Evolutionary conservation across 2,329 filamentous ascomycete species (phyloP), one percentile per base, ranked within the genome.

Genomic region (Penicillium psychrosexuale): DNA sequence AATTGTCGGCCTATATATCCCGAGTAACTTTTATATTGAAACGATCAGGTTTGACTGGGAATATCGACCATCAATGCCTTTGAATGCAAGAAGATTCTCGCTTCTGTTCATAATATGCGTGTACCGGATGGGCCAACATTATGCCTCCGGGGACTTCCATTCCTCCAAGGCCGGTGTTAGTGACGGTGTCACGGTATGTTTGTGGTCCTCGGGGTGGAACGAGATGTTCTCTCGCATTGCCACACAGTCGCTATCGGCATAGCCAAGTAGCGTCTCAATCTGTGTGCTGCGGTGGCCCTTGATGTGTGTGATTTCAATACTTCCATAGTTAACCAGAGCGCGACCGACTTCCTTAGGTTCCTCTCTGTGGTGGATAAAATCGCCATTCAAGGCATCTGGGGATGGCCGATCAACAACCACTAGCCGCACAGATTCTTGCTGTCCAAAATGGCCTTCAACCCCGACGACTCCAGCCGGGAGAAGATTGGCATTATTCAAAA

Each of bases 191-290:
- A 15, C 48, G 1, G 61, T 45, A 37, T 56, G 63, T 34, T 42
- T 60, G 45, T 46, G 47, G 34, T 68, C 65, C 13, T 69, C 66
- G 2, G 58, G 58, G 37, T 64, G 66, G 40, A 89, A 85, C 42
- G 90, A 91, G 59, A 97, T 87, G 65, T 96, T 93, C 72, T 96
- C 91, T 59, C 91, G 81, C 67, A 94, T 80, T 9, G 91, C 92
- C 38, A 97, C 88, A 75, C 97, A 97, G 75, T 97, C 91, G 67
- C 89, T 95, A 71, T 97, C 92, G 19, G 91, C 90, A 74, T 97
- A 99, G 3, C 93, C 94, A 31, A 99, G 77, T 42, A 94, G 77
- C 9, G 82, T 80, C 45, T 86, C 80, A 60, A 99, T 97, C 69
- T 96, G 88, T 6, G 81, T 83, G 69, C 91, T 96, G 70, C 89